These are phyloP conservation scores for Coemansia sp. DNA, from an alignment of 192 early-diverging fungal species.

Conservation along the genomic window DNA sequence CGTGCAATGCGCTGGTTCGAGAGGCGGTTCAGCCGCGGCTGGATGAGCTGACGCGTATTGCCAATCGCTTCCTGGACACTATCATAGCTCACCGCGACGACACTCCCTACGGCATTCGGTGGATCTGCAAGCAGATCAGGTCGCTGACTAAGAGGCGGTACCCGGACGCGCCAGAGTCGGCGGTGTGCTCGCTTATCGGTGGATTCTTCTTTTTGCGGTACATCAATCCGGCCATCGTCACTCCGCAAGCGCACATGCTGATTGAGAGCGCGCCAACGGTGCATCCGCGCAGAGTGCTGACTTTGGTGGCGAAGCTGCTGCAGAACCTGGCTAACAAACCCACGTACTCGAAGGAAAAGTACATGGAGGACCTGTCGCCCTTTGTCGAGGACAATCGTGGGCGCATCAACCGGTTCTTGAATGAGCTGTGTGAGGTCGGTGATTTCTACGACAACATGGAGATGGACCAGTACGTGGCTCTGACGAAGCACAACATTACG, in stretches of 20 bases:
- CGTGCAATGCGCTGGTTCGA: slow-evolving; percentile 78
- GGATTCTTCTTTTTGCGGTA: slow-evolving; percentile 97
- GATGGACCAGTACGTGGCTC: slow-evolving; percentile 97
- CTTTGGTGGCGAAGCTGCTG: slow-evolving; percentile 89
- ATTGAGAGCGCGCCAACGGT: slow-evolving; percentile 77
- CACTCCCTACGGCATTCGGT: slow-evolving; percentile 94
- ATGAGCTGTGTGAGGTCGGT: slow-evolving; percentile 88
- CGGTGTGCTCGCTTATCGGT: slow-evolving; percentile 92
- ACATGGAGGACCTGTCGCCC: slow-evolving; percentile 85
- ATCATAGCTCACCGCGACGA: slow-evolving; percentile 79
- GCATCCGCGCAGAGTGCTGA: slow-evolving; percentile 82
- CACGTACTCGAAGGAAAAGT: slow-evolving; percentile 85
- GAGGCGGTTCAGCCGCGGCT: slow-evolving; percentile 80
- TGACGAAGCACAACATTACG: slow-evolving; percentile 89
- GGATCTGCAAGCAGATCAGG: slow-evolving; percentile 98
- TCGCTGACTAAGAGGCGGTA: slow-evolving; percentile 90
- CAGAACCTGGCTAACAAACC: slow-evolving; percentile 96
- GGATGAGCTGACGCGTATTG: slow-evolving; percentile 81
- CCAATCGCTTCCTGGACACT: slow-evolving; percentile 79
- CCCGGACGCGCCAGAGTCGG: slow-evolving; percentile 83
- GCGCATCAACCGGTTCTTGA: slow-evolving; percentile 84
- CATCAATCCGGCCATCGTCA: slow-evolving; percentile 97
- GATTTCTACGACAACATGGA: slow-evolving; percentile 96
- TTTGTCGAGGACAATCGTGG: slow-evolving; percentile 87
- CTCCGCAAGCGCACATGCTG: slow-evolving; percentile 93